Percentiles rank a stretch among this genome's conserved stretches.
Evolutionary conservation across 1,284 basidiomycete genomes (phyloP).

Genomic region (Pseudozyma hubeiensis): DNA sequence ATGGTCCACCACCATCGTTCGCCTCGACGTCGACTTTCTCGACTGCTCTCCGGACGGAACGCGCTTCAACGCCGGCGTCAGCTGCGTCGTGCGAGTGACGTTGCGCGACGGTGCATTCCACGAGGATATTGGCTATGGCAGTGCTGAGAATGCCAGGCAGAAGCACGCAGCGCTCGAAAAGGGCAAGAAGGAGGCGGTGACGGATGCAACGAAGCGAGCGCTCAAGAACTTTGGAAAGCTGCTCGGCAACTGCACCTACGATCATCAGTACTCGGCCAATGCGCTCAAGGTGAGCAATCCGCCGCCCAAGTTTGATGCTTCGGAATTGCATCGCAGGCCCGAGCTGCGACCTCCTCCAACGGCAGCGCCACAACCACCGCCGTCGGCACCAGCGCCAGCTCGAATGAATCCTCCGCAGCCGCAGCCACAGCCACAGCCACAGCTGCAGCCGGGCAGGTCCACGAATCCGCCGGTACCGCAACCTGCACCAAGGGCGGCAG

Average conservation of each 20-base stretch:
- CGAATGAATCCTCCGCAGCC: neutral
- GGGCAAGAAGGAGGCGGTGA: constrained; percentile 98
- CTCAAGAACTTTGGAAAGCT: constrained; percentile 93
- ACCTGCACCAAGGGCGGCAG: neutral
- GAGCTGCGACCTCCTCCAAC: constrained; percentile 30
- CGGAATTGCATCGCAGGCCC: constrained; percentile 47
- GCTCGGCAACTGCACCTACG: constrained; percentile 91
- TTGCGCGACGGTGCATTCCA: constrained; percentile 88
- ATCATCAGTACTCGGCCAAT: constrained; percentile 86
- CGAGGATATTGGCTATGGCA: constrained; percentile 84
- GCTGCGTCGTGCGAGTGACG: constrained; percentile 86
- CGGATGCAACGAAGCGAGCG: constrained; percentile 90
- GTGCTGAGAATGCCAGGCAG: constrained; percentile 83
- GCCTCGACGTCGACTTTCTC: constrained; percentile 76
- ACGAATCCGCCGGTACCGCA: constrained; percentile 3
- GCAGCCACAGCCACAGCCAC: constrained; percentile 3
- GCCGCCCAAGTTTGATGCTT: constrained; percentile 51
- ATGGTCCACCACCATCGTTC: constrained; percentile 89
- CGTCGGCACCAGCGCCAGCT: neutral
- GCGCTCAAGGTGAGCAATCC: constrained; percentile 74
- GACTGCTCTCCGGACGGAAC: constrained; percentile 73
- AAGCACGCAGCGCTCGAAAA: constrained; percentile 92
- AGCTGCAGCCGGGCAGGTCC: neutral
- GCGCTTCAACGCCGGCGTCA: constrained; percentile 80
- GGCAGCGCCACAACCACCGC: constrained; percentile 18